Percentiles rank a stretch among this genome's conserved stretches.
Evolutionary conservation across 2,329 filamentous ascomycete genomes (phyloP).

Genomic region (Fusarium chuoi): DNA sequence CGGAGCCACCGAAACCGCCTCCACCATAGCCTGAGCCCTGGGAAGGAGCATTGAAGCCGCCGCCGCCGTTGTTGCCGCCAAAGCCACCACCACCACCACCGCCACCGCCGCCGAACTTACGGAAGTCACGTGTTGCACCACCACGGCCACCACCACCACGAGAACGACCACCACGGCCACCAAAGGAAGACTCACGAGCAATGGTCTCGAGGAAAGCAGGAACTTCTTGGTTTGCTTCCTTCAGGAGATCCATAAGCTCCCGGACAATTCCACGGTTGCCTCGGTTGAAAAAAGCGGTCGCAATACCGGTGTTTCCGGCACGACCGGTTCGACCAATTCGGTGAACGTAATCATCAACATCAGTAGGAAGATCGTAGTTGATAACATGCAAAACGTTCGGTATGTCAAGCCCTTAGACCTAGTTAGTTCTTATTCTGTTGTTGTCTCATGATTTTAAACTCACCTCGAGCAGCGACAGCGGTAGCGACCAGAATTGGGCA

Average conservation of each 20-base stretch:
- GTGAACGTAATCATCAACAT: conserved; percentile 99
- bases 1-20: conserved; percentile 65
- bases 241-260: conserved; percentile 95
- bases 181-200: conserved; percentile 90
- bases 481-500: conserved; percentile 98
- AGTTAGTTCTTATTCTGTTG: not conserved
- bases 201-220: conserved; percentile 96
- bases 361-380: conserved; percentile 99
- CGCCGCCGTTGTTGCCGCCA: conserved; percentile 56
- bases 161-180: conserved; percentile 68
- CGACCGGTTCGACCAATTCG: conserved; percentile 99
- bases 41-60: conserved; percentile 46
- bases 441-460: not conserved
- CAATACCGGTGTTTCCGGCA: conserved; percentile 98
- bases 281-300: conserved; percentile 99
- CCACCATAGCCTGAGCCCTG: conserved; percentile 54
- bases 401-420: conserved; percentile 77
- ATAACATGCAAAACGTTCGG: conserved; percentile 97
- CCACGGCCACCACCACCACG: conserved; percentile 72
- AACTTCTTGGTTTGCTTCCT: conserved; percentile 98
- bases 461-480: conserved; percentile 81
- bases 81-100: conserved; percentile 48
- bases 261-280: conserved; percentile 98
- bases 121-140: conserved; percentile 85
- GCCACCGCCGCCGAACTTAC: conserved; percentile 72